Base-by-base conservation (phyloP, 257 asterid genomes). In the Jacaranda mimosifolia region DNA sequence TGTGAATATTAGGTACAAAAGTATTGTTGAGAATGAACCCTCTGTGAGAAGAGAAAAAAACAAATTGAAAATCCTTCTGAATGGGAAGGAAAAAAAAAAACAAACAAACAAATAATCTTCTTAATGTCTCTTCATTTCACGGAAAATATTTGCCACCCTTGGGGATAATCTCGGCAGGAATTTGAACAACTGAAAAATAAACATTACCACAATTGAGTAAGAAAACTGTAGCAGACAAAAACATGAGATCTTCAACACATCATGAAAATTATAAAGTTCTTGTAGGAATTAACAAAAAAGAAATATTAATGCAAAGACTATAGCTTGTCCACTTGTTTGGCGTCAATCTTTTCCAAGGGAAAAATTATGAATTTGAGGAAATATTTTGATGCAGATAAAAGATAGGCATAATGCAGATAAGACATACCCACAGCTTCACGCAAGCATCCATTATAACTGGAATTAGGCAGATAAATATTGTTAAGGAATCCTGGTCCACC, bases 341-440 rank as follows among this genome's bases (percentile, higher is more conserved):
- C 64, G 35, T 12, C 9, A 11, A 12, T 5, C 9, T 12, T 21
- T 26, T 14, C 58, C 32, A 21, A 5, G 49, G 17, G 59, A 42
- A 26, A 53, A 7, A 3, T 48, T 12, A 1, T 15, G 45, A 49
- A 43, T 7, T 13, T 8, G 40, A 42, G 64, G 70, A 63, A 62
- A 59, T 26, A 53, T 46, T 14, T 45, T 51, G 38, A 12, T 38
- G 40, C 63, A 69, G 73, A 42, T 64, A 76, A 59, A 40, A 14
- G 39, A 57, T 36, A 60, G 56, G 43, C 17, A 46, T 35, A 49
- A 46, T 46, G 14, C 8, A 36, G 52, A 83, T 6, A 32, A 40
- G 38, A 86, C 96, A 62, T 94, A 94, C 98, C 99, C 99, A 93
- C 26, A 93, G 92, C 89, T 95, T 95, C 72, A 95, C 93, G 59